phyloP scores from a whole-genome alignment of 768 basidiomycete species.

The Austroboletus eburneus region DNA sequence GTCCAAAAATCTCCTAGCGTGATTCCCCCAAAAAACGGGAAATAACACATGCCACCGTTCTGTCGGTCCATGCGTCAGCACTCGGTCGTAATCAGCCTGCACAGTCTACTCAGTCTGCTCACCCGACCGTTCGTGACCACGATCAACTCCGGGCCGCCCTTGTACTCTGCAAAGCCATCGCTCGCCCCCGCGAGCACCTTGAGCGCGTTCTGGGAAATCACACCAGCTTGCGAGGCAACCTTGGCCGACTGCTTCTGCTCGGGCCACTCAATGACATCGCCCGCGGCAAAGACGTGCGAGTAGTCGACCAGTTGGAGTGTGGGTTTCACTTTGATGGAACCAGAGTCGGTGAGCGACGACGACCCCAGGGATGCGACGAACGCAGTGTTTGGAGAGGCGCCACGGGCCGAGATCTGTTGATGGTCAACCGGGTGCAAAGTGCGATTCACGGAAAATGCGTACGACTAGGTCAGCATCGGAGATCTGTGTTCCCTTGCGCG shows the following conservation, averaged over 20 bases:
- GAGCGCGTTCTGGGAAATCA: constrained; percentile 50
- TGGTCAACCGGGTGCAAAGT: constrained; percentile 1
- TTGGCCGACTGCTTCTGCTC: constrained; percentile 63
- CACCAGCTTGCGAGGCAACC: constrained; percentile 36
- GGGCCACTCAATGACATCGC: constrained; percentile 59
- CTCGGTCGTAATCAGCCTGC: not conserved
- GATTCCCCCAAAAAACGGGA: constrained; percentile 42
- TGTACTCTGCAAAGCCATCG: constrained; percentile 38
- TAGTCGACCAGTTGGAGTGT: constrained; percentile 53
- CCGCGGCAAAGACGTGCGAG: constrained; percentile 57
- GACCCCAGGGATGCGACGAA: constrained; percentile 46
- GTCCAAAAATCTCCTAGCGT: constrained; percentile 43
- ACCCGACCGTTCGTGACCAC: constrained; percentile 55
- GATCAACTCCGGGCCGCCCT: constrained; percentile 50
- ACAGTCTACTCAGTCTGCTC: constrained; percentile 5
- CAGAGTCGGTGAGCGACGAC: constrained; percentile 29
- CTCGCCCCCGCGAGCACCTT: constrained; percentile 36
- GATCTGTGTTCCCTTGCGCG: constrained; percentile 47
- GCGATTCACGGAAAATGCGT: constrained; percentile 15
- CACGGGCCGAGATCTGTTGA: constrained; percentile 25
- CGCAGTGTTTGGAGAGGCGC: constrained; percentile 47
- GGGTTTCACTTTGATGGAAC: constrained; percentile 49
- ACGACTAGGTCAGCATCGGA: constrained; percentile 56
- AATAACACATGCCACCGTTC: constrained; percentile 38
- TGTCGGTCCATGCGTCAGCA: constrained; percentile 16